Conservation (phyloP, 805 yeast genomes). For the Hanseniaspora lindneri region DNA sequence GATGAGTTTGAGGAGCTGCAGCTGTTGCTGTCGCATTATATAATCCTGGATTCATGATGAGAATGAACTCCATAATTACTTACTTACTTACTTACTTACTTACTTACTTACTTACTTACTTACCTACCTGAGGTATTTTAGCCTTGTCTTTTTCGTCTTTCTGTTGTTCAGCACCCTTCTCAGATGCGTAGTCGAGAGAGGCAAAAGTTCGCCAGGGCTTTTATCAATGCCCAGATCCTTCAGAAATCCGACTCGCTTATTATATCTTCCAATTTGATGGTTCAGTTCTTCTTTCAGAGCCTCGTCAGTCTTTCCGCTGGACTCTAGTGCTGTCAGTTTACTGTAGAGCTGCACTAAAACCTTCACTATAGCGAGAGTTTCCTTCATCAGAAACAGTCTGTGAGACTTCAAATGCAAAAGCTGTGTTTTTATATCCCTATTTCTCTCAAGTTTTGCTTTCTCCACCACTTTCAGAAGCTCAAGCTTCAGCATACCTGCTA, state of each 20-base stretch:
- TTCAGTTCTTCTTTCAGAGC: neutral
- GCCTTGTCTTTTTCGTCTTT: slow-evolving; percentile 2
- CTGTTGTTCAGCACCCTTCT: slow-evolving; percentile 11
- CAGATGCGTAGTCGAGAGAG: slow-evolving; percentile 2
- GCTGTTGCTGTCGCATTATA: slow-evolving; percentile 9
- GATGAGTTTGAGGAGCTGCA: slow-evolving; percentile 12
- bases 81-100: neutral
- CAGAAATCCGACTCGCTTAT: slow-evolving; percentile 2
- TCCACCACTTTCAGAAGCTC: slow-evolving; percentile 11
- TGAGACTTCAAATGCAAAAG: neutral
- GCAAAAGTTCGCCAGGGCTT: neutral
- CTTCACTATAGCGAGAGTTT: slow-evolving; percentile 1
- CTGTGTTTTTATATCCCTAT: slow-evolving; percentile 2
- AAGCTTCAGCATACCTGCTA: slow-evolving; percentile 14
- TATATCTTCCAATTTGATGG: neutral
- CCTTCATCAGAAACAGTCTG: slow-evolving; percentile 3
- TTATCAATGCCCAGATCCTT: slow-evolving; percentile 7
- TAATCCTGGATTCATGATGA: neutral
- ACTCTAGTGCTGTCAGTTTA: neutral
- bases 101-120: neutral
- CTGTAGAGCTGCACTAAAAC: neutral
- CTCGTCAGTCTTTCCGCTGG: neutral
- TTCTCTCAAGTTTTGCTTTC: slow-evolving; percentile 11
- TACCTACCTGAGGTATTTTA: neutral
- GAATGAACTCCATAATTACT: too few relatives aligned